These are phyloP conservation scores for Nadsonia starkeyi-henricii DNA, from an alignment of 1,139 yeast genomes.

Conservation along the genomic window DNA sequence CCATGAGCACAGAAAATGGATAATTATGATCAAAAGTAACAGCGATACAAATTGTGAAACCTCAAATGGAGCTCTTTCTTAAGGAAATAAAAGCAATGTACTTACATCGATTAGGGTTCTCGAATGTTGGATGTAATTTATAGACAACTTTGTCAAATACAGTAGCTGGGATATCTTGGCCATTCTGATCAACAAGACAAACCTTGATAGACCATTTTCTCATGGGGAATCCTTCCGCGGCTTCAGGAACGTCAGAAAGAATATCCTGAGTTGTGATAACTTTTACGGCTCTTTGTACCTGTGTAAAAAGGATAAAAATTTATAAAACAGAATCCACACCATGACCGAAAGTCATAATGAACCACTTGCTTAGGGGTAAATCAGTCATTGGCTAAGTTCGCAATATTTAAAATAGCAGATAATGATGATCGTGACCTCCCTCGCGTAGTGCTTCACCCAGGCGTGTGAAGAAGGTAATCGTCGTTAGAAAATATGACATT, in stretches of 20 bases:
- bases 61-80: not conserved
- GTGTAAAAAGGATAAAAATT: not conserved
- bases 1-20: too few relatives aligned
- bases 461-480: too few relatives aligned
- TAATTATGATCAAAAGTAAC: not conserved
- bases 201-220: conserved; percentile 83
- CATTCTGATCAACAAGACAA: conserved; percentile 60
- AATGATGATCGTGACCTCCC: too few relatives aligned
- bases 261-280: conserved; percentile 80
- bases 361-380: too few relatives aligned
- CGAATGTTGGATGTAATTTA: conserved; percentile 88
- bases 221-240: conserved; percentile 87
- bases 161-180: conserved; percentile 74
- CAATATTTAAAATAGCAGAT: too few relatives aligned
- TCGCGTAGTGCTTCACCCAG: too few relatives aligned
- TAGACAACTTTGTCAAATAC: conserved; percentile 88
- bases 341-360: too few relatives aligned
- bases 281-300: conserved; percentile 75
- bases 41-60: not conserved
- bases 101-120: conserved; percentile 58
- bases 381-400: too few relatives aligned
- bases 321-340: too few relatives aligned
- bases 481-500: too few relatives aligned
- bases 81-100: not conserved
- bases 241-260: conserved; percentile 72